Base-by-base conservation (phyloP, 148 eudicot species). In the Rhododendron ferrugineum region DNA sequence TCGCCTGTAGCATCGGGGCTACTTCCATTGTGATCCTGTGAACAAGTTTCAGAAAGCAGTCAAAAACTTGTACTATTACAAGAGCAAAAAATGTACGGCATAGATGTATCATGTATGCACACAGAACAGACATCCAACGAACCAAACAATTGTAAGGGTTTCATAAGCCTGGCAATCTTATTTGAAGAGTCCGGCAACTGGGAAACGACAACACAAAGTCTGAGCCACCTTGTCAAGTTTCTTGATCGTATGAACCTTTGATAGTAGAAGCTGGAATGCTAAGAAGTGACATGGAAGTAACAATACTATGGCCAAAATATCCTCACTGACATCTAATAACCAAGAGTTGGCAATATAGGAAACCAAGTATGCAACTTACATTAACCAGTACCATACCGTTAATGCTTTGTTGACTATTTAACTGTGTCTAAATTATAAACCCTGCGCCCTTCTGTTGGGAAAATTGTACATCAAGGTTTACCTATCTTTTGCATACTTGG, bases 21-120 rank as follows among this genome's bases (percentile, higher is more conserved):
- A 72, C 80, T 88, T 49, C 89, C 89, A 88, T 74, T 47, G 30
- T 89, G 74, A 80, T 90, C 96, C 98, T 92, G 85, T 68, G 78
- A 44, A 20, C 64, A 86, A 13, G 20, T 30, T 85, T 81, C 80
- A 52, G 15, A 86, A 8, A 52, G 78, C 83, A 80, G 62, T 68
- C 44, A 89, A 83, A 56, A 84, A 82, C 22, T 76, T 32, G 11
- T 77, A 22, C 5, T 82, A n/a, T 5, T 20, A n/a, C 32, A 8
- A 23, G 2, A 4, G n/a, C 56, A 75, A 75, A 11, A 40, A 36
- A 16, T 36, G 78, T 74, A 36, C 0, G 10, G 44, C 44, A 74
- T 36, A 74, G 40, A 73, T 26, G 10, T 28, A 32, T 32, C 6
- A 73, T 11, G 13, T 9, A 8, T 47, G 54, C 54, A 5, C 78